A percentile compares a stretch with the other conserved stretches of the same genome.
phyloP scores from a whole-genome alignment of 164 flowering plant genomes.

The Nymphaea thermarum region DNA sequence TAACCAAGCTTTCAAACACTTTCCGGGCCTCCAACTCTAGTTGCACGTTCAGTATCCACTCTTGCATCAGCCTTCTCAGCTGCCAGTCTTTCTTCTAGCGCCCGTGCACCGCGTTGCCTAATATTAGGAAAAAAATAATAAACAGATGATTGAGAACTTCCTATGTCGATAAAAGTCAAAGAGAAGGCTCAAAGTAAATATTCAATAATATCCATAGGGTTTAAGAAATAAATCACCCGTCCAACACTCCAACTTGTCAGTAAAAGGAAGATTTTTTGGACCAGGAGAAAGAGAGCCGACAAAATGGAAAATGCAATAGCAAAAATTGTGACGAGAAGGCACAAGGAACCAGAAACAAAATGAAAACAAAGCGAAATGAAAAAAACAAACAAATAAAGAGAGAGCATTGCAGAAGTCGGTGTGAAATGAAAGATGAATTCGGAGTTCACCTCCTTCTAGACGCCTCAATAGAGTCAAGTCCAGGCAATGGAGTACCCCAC shows the following conservation, averaged over 20 bases:
- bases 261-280: no score
- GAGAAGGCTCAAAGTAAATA: no score
- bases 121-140: no score
- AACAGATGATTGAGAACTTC: no score
- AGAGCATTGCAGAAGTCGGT: neutral
- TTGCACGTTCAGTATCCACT: slow-evolving; percentile 27
- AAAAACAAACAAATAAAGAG: neutral
- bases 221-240: no score
- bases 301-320: no score
- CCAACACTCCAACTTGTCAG: no score
- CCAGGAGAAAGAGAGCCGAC: no score
- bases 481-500: slow-evolving; percentile 69
- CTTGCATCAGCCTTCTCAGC: slow-evolving; percentile 39
- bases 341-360: no score
- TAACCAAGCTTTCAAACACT: neutral
- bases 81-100: slow-evolving; percentile 88
- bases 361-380: neutral
- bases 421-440: neutral
- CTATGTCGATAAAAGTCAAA: no score
- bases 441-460: slow-evolving; percentile 76
- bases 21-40: neutral
- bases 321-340: no score
- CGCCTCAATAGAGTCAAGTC: slow-evolving; percentile 87
- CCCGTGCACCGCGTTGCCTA: slow-evolving; percentile 93
- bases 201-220: no score